Evolutionary conservation across 2,329 filamentous ascomycete species (phyloP), one percentile per base, ranked within the genome.

Genomic region (Colletotrichum cuscutae): DNA sequence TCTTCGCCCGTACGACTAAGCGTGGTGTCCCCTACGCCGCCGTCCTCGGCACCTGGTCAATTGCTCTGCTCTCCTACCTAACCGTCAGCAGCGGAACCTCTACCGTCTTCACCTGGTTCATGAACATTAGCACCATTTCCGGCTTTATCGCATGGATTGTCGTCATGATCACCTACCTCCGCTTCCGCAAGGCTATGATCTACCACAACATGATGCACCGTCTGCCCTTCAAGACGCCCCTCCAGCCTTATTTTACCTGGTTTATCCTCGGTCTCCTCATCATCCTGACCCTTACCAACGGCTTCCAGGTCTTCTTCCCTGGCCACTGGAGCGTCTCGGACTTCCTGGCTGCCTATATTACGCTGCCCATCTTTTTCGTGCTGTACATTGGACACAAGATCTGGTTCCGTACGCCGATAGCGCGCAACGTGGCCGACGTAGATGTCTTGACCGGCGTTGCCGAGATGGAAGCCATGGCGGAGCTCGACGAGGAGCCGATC

Each of bases 301-400:
- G 93, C 1, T 96, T 95, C 81, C 88, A 91, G 46, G 89, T 93
- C 15, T 95, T 96, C 79, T 92, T 92, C 79, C 89, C 90, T 0
- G 83, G 85, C 8, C 85, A 91, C 32, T 96, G 91, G 88, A 88
- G 85, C 19, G 88, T 87, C 0, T 84, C 86, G 5, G 86, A 86
- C 76, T 97, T 97, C 77, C 72, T 92, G n/a, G 88, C 89, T 0
- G 86, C 82, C 77, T 95, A 91, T 77, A 85, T 93, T 77, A 92
- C 86, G 11, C 83, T 92, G 0, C 91, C 86, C 58, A 88, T 87
- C 76, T 93, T 93, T 80, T 75, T 90, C 2, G 80, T 84, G 0
- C 83, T 93, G 0, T 93, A 92, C 77, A 7, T 89, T 13, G 89
- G 86, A 3, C 92, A 93, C 84, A 92, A 91, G 83, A 28, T 87